A percentile compares a stretch with the other conserved stretches of the same genome.
Evolutionary conservation across 371 early-diverging fungal species (phyloP).

Genomic region (Syncephalastrum contaminatum): DNA sequence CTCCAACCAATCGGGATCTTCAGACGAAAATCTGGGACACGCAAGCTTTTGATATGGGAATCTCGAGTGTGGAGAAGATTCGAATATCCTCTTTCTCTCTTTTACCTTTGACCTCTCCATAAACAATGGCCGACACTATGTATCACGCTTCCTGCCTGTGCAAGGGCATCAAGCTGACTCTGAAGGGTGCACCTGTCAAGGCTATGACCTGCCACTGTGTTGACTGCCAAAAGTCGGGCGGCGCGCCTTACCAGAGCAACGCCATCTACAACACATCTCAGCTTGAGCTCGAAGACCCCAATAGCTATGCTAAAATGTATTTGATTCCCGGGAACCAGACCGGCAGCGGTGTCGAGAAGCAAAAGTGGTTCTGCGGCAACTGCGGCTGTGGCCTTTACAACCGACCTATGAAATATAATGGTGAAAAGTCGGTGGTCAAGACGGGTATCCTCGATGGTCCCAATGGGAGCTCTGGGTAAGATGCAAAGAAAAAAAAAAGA

Average conservation of each 20-base stretch:
- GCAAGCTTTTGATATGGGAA: no score
- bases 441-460: constrained; percentile 23
- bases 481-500: neutral
- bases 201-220: constrained; percentile 20
- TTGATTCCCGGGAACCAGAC: constrained; percentile 13
- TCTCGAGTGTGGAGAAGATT: neutral
- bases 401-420: constrained; percentile 25
- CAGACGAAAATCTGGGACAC: no score
- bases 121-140: neutral
- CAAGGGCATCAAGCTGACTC: constrained; percentile 12
- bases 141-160: constrained; percentile 20
- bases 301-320: constrained; percentile 18
- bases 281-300: constrained; percentile 17
- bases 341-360: constrained; percentile 25
- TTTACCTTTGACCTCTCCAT: constrained; percentile 2
- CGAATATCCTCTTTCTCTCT: constrained; percentile 1
- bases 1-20: no score
- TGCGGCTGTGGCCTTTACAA: constrained; percentile 26
- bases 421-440: constrained; percentile 22
- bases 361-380: constrained; percentile 27
- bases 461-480: constrained; percentile 13
- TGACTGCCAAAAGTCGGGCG: constrained; percentile 29
- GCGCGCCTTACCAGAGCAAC: constrained; percentile 23
- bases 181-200: constrained; percentile 20
- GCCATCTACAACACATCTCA: constrained; percentile 16